phyloP scores from a whole-genome alignment of 2,329 filamentous ascomycete genomes.

The Stylonectria norvegica region DNA sequence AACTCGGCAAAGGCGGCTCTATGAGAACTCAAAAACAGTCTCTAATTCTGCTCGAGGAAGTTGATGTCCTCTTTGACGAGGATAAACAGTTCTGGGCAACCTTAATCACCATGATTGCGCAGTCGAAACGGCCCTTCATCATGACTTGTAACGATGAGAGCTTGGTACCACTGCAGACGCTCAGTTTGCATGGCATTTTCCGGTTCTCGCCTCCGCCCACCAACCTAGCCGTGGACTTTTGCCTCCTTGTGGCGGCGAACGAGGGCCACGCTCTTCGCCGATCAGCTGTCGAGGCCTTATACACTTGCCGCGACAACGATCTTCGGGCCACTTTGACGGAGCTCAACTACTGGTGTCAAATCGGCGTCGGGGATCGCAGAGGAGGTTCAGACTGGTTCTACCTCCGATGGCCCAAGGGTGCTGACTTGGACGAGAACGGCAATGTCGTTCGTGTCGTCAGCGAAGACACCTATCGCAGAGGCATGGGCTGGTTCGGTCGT shows the following conservation, averaged over 20 bases:
- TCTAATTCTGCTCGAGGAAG: slow-evolving; percentile 89
- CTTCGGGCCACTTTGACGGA: slow-evolving; percentile 79
- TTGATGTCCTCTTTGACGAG: slow-evolving; percentile 89
- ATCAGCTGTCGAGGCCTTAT: slow-evolving; percentile 65
- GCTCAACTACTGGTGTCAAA: slow-evolving; percentile 95
- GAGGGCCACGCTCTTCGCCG: slow-evolving; percentile 80
- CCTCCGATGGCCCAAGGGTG: slow-evolving; percentile 69
- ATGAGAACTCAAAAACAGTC: slow-evolving; percentile 78
- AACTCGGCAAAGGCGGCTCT: slow-evolving; percentile 29
- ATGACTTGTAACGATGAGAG: slow-evolving; percentile 93
- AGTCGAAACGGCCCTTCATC: slow-evolving; percentile 88
- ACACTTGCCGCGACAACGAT: slow-evolving; percentile 65
- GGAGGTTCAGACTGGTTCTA: slow-evolving; percentile 90
- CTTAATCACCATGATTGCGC: slow-evolving; percentile 69
- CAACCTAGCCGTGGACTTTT: slow-evolving; percentile 71
- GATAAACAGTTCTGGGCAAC: slow-evolving; percentile 94
- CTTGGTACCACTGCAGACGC: slow-evolving; percentile 68
- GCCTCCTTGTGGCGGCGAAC: slow-evolving; percentile 77
- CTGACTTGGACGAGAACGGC: slow-evolving; percentile 64
- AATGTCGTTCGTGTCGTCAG: slow-evolving; percentile 75
- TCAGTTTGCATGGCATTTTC: slow-evolving; percentile 84
- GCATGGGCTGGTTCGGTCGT: slow-evolving; percentile 73
- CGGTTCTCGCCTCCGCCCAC: slow-evolving; percentile 65
- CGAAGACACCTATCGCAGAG: slow-evolving; percentile 68
- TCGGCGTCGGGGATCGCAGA: slow-evolving; percentile 84